Base-by-base conservation (phyloP, 257 asterid species). In the Forsythia viridissima region DNA sequence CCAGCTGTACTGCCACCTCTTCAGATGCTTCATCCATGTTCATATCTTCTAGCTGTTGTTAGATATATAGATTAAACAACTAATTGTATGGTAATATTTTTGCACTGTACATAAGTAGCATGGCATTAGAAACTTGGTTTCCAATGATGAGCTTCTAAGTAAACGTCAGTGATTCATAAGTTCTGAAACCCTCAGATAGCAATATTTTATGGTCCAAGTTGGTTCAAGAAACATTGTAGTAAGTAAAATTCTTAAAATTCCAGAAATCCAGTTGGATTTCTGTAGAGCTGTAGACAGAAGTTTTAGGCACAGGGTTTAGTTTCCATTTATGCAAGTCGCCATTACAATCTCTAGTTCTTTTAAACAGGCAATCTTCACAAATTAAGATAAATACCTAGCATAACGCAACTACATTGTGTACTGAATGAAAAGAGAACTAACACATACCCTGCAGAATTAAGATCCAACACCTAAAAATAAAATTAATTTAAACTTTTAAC, bases 11-110 rank as follows among this genome's bases (percentile, higher is more conserved):
- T 6, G 98, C 98, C 71, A 93, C 92, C 78, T 93, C 94, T 87
- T 93, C 98, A 15, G 92, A 88, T 74, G 97, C 92, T 79, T 93
- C 97, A 78, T 92, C 98, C 94, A 93, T 93, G 86, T 91, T 89
- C 99, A 92, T 90, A 81, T 95, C 99, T 86, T 91, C 97, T 88
- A 93, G 86, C 98, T 93, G 84, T 71, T 65, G 80, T 38, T 73
- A 67, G 79, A 86, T 65, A 79, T 10, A 79, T 72, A 61, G 34
- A 74, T 48, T 68, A 77, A 69, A 40, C 70, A 71, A 8, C 80
- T 10, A 71, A 15, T 46, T 40, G 77, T 51, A 42, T 37, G 24
- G 24, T 24, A 24, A 24, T 76, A 48, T 65, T 34, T 70, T 80
- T 44, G 15, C 30, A 63, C 36, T 10, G 18, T 63, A 46, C 70